Percentiles rank a stretch among this genome's conserved stretches.
Evolutionary conservation across 805 yeast species (phyloP).

Genomic region (Ogataea naganishii): DNA sequence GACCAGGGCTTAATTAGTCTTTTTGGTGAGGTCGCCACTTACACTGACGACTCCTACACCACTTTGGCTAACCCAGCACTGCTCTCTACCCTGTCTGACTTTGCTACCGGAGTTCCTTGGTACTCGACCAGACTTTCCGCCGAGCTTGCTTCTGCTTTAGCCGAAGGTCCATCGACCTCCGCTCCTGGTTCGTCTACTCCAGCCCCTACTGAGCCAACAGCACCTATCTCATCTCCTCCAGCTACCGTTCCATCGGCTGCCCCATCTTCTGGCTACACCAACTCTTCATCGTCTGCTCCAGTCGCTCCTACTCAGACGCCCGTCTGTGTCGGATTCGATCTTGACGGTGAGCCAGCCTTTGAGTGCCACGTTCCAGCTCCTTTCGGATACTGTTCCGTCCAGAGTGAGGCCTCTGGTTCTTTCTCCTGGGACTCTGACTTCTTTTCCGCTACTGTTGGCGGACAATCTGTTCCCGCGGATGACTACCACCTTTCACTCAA

Average conservation of each 20-base stretch:
- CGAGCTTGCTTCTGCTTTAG: conserved; percentile 9
- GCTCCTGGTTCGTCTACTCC: conserved; percentile 3
- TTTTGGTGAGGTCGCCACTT: conserved; percentile 22
- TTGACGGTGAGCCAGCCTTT: no score
- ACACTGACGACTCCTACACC: conserved; percentile 29
- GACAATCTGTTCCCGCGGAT: no score
- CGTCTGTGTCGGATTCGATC: no score
- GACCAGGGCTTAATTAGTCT: conserved; percentile 7
- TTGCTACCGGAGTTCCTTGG: conserved; percentile 16
- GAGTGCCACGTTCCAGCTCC: no score
- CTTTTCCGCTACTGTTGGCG: no score
- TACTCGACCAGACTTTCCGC: conserved; percentile 13
- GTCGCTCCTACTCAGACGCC: no score
- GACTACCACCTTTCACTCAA: no score
- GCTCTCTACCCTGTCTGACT: conserved; percentile 2
- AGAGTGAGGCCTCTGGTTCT: no score
- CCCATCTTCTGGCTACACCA: no score
- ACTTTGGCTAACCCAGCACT: conserved; percentile 17
- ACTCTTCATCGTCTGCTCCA: no score
- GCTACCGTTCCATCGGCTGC: conserved; percentile 1
- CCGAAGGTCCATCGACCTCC: conserved; percentile 3
- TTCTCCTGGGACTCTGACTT: no score
- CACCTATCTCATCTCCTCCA: conserved; percentile 3
- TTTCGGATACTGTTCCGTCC: no score
- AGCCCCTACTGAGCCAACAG: conserved; percentile 3